Base-by-base conservation (phyloP, 2,329 filamentous ascomycete genomes). In the Berkeleyomyces rouxiae region DNA sequence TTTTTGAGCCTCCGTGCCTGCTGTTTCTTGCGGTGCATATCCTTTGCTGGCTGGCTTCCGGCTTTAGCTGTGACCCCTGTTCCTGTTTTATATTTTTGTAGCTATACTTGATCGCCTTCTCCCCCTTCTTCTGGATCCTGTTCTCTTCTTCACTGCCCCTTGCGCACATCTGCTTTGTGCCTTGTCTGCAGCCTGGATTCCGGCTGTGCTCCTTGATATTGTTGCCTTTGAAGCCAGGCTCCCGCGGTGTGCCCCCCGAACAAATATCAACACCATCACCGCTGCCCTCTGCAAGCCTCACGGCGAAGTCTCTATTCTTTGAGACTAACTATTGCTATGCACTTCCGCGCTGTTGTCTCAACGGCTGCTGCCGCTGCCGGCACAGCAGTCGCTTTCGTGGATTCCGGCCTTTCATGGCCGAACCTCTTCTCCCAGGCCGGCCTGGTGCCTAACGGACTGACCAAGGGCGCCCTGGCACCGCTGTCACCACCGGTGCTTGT, bases 271-370 rank as follows among this genome's bases (percentile, higher is more conserved):
- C 10, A 11, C 7, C 10, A 43, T 11, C 3, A 1, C 42, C n/a
- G 6, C 42, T 43, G 11, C 23, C 53, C 7, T 44, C 47, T 49
- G 5, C 11, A 7, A 16, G 9, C 9, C 13, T 31, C 16, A 49
- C 16, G 9, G 10, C 36, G 2, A 23, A 23, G 23, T 23, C 23
- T 2, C 23, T 23, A 23, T 23, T 23, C 23, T 23, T 23, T 23
- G 23, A 23, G 23, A 23, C 23, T 2, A 23, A 23, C 2, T 23
- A 23, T 23, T 23, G 13, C 42, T 9, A 61, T 64, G 62, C 58
- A 59, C 40, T 44, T 64, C 55, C 60, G 59, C 46, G 59, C 63
- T 9, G 55, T 57, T n/a, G 55, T 64, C n/a, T 64, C 63, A n/a
- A 42, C 40, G 4, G 39, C 55, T 9, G 60, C 60, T 37, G 60